Percentiles rank a stretch among this genome's conserved stretches.
Evolutionary conservation across 768 basidiomycete genomes (phyloP).

Genomic region (Rhodosporidiobolus odoratus): DNA sequence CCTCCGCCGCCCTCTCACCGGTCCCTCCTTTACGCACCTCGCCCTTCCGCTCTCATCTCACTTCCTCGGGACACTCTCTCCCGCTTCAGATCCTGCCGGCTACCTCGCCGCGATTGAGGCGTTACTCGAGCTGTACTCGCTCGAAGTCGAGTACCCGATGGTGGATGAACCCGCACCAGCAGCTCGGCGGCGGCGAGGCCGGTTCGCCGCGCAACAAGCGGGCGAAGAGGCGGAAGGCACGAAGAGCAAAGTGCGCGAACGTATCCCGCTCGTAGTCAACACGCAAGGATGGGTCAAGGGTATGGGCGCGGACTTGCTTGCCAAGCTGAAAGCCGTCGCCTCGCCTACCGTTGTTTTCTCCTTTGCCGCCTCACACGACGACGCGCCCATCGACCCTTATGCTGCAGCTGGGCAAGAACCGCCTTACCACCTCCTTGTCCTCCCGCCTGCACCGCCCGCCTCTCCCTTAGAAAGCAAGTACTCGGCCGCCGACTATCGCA

Average conservation of each 20-base stretch:
- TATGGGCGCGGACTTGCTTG: slow-evolving; percentile 72
- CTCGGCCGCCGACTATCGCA: slow-evolving; percentile 33
- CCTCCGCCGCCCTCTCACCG: slow-evolving; percentile 63
- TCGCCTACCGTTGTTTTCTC: slow-evolving; percentile 59
- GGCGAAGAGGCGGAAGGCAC: slow-evolving; percentile 40
- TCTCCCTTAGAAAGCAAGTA: slow-evolving; percentile 35
- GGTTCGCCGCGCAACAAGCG: slow-evolving; percentile 22
- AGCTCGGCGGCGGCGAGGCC: slow-evolving; percentile 1
- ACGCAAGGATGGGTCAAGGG: slow-evolving; percentile 98
- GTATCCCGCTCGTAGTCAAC: slow-evolving; percentile 81
- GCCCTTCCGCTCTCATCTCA: slow-evolving; percentile 67
- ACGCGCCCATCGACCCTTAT: not conserved
- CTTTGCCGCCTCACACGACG: slow-evolving; percentile 35
- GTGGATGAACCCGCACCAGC: slow-evolving; percentile 11
- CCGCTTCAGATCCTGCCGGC: slow-evolving; percentile 66
- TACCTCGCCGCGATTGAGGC: slow-evolving; percentile 68
- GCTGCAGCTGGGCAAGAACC: not conserved
- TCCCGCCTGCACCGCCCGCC: slow-evolving; percentile 24
- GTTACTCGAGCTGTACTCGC: slow-evolving; percentile 59
- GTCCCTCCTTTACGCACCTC: slow-evolving; percentile 83
- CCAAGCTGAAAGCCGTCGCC: slow-evolving; percentile 62
- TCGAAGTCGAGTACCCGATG: slow-evolving; percentile 59
- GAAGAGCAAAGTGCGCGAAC: slow-evolving; percentile 49
- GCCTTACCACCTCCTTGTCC: not conserved
- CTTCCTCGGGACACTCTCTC: slow-evolving; percentile 72